These are phyloP conservation scores for Jackrogersella multiformis DNA, from an alignment of 495 filamentous ascomycete genomes.

Conservation along the genomic window DNA sequence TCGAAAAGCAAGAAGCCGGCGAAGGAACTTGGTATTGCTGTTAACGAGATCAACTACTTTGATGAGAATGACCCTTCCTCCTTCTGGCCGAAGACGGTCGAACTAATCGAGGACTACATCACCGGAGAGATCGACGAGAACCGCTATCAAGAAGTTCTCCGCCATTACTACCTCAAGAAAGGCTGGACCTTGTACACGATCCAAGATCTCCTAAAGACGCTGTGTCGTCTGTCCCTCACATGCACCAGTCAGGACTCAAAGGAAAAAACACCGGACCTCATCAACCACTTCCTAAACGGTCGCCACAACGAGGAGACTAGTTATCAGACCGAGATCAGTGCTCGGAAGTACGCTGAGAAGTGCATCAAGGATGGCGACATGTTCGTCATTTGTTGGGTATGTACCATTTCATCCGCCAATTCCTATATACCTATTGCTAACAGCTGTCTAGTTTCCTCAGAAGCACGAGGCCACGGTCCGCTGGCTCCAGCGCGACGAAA, in stretches of 20 bases:
- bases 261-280: slow-evolving; percentile 89
- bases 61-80: slow-evolving; percentile 53
- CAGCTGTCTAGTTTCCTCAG: slow-evolving; percentile 60
- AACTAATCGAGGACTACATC: slow-evolving; percentile 84
- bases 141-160: slow-evolving; percentile 86
- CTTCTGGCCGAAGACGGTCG: slow-evolving; percentile 66
- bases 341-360: slow-evolving; percentile 86
- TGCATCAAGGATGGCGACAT: slow-evolving; percentile 88
- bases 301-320: slow-evolving; percentile 83
- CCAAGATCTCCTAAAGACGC: slow-evolving; percentile 79
- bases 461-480: slow-evolving; percentile 69
- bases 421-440: slow-evolving; percentile 15
- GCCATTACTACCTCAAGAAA: slow-evolving; percentile 84
- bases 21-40: slow-evolving; percentile 76
- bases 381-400: slow-evolving; percentile 85
- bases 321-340: slow-evolving; percentile 82
- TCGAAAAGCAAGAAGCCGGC: slow-evolving; percentile 79
- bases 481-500: slow-evolving; percentile 81
- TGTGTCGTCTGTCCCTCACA: slow-evolving; percentile 75
- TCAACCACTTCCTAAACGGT: slow-evolving; percentile 82
- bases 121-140: slow-evolving; percentile 79
- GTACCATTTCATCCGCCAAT: slow-evolving; percentile 45
- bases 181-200: slow-evolving; percentile 93
- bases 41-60: slow-evolving; percentile 57
- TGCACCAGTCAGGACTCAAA: slow-evolving; percentile 84